Conservation (phyloP, 352 stramenopile species). For the Globisporangium splendens region DNA sequence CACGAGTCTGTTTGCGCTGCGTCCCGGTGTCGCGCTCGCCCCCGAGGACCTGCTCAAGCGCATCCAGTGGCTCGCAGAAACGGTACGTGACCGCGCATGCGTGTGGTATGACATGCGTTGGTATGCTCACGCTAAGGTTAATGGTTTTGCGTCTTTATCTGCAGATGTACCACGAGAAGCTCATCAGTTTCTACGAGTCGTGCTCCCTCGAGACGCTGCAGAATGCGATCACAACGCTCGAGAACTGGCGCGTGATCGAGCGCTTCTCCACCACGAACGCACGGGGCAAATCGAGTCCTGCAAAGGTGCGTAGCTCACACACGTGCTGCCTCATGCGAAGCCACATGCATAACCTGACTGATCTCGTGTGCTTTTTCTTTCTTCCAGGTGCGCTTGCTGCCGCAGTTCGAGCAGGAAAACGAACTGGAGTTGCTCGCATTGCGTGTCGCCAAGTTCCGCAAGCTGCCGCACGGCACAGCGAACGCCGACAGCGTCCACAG, state of each 20-base stretch:
- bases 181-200: slow-evolving; percentile 85
- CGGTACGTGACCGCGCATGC: slow-evolving; percentile 15
- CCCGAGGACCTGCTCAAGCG: slow-evolving; percentile 69
- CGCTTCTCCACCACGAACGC: slow-evolving; percentile 21
- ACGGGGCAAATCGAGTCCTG: slow-evolving; percentile 13
- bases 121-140: background rate
- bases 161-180: slow-evolving; percentile 83
- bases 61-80: slow-evolving; percentile 82
- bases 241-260: slow-evolving; percentile 65
- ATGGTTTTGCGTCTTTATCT: background rate
- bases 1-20: slow-evolving; percentile 68
- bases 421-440: slow-evolving; percentile 60
- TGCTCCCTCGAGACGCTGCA: slow-evolving; percentile 82
- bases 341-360: background rate
- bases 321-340: too few species aligned
- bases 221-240: slow-evolving; percentile 66
- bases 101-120: background rate
- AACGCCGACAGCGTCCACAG: slow-evolving; percentile 28
- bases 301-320: slow-evolving; percentile 12
- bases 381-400: slow-evolving; percentile 28
- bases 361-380: slow-evolving; percentile 1
- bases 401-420: slow-evolving; percentile 45
- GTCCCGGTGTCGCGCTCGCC: slow-evolving; percentile 41
- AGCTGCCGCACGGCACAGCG: slow-evolving; percentile 37
- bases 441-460: slow-evolving; percentile 71